These are phyloP conservation scores for Geotrichum carabidarum DNA, from an alignment of 1,139 yeast species.

Conservation along the genomic window DNA sequence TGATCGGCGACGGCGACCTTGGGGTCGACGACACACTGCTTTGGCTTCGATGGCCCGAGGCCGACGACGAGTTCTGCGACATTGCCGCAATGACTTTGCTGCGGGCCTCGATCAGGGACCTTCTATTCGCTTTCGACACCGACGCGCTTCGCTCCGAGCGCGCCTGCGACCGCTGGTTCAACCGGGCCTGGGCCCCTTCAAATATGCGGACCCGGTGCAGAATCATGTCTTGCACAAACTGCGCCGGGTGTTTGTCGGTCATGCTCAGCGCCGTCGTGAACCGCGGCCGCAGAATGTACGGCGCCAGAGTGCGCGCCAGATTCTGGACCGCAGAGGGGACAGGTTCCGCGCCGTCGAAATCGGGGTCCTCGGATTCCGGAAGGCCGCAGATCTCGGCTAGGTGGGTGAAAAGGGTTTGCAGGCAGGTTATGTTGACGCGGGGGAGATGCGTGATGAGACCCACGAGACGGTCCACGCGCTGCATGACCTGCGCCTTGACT, in stretches of 20 bases:
- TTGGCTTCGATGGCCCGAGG: background rate
- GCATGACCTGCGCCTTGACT: background rate
- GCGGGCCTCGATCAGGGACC: slow-evolving; percentile 32
- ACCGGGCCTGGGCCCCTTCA: slow-evolving; percentile 22
- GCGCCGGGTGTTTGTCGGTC: slow-evolving; percentile 33
- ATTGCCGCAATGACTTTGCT: slow-evolving; percentile 28
- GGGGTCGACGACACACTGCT: background rate
- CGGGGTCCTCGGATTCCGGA: background rate
- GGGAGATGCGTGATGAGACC: slow-evolving; percentile 21
- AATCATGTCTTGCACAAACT: slow-evolving; percentile 30
- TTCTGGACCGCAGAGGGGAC: slow-evolving; percentile 7
- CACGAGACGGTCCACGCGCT: slow-evolving; percentile 16
- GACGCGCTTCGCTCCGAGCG: slow-evolving; percentile 24
- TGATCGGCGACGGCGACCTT: slow-evolving; percentile 2
- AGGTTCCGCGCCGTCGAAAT: background rate
- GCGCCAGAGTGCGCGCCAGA: slow-evolving; percentile 26
- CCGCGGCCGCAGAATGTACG: slow-evolving; percentile 35
- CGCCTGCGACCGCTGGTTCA: background rate
- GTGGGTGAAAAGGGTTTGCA: slow-evolving; percentile 18
- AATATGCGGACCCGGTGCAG: slow-evolving; percentile 27
- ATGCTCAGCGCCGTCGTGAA: slow-evolving; percentile 32
- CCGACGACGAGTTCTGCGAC: background rate
- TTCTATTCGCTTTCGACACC: slow-evolving; percentile 28
- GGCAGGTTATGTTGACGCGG: slow-evolving; percentile 16
- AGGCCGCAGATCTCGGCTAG: slow-evolving; percentile 18